Evolutionary conservation across 2,329 filamentous ascomycete species (phyloP).

Genomic region (Gaeumannomyces sp.): DNA sequence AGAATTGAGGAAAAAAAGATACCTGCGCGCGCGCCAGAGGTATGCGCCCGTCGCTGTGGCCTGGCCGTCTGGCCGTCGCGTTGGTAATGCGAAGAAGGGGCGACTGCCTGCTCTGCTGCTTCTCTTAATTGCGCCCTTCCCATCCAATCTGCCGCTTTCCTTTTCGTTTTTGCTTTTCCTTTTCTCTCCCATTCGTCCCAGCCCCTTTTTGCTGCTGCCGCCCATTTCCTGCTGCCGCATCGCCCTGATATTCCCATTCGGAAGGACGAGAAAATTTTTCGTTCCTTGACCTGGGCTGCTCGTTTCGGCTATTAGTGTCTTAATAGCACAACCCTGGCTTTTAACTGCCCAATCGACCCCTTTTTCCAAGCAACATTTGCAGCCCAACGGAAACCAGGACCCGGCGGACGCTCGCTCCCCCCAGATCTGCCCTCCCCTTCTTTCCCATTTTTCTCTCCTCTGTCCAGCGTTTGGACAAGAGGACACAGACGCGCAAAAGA

Average conservation of each 20-base stretch:
- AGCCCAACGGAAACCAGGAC: not conserved
- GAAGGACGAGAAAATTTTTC: not conserved
- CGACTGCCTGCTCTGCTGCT: not conserved
- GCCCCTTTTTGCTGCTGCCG: not conserved
- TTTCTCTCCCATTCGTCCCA: not conserved
- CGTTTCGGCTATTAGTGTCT: slow-evolving; percentile 1
- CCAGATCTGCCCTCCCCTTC: not conserved
- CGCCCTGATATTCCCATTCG: not conserved
- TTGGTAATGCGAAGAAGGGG: not conserved
- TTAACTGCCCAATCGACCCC: slow-evolving; percentile 1
- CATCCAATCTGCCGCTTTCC: not conserved
- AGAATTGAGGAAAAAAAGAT: not conserved
- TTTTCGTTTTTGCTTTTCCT: not conserved
- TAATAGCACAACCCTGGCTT: not conserved
- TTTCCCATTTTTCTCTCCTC: not conserved
- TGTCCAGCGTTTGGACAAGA: not conserved
- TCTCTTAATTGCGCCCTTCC: not conserved
- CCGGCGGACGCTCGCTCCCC: not conserved
- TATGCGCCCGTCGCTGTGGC: not conserved
- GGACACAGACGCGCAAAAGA: not conserved
- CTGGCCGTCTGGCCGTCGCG: not conserved
- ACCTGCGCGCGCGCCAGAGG: not conserved
- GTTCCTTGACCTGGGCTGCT: not conserved
- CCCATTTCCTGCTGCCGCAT: too few relatives aligned
- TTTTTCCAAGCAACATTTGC: not conserved